Base-by-base conservation (phyloP, 768 basidiomycete species). In the Leucocoprinus sp. region DNA sequence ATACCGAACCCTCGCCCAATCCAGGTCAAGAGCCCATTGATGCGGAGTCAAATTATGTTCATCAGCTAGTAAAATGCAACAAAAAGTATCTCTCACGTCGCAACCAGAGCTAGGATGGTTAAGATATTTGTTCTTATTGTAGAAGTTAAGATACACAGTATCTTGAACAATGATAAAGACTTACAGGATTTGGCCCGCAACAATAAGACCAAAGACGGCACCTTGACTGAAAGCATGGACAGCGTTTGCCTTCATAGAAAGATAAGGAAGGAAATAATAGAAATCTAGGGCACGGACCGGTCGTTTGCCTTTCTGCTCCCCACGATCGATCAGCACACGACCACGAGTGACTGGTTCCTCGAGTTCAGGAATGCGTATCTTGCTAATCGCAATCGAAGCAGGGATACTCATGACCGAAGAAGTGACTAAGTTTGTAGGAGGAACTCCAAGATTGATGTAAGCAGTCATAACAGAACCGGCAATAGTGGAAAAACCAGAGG, bases 371-470 rank as follows among this genome's bases (percentile, higher is more conserved):
- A 82, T 53, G 35, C 91, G 86, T 55, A 93, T 70, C 65, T 95
- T 95, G 59, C 82, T 85, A 56, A 95, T 92, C 2, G 91, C 77
- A 59, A 95, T 93, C 11, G 90, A 92, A 0, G 92, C 93, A 15
- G 93, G 93, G 50, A 96, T 95, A 60, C 83, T 86, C 92, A 95
- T 95, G 49, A 93, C 84, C 6, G 88, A 90, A 4, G 92, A 84
- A 2, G 91, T 93, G 54, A 92, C 70, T 18, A 91, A 70, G 57
- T 86, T 92, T 60, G 83, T 74, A 4, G 86, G 61, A 7, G 86
- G 86, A 24, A 90, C 84, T 29, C 84, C 89, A 52, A 84, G 68
- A 51, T 60, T 67, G 59, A 93, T 84, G 60, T 93, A 95, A 22
- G 88, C 91, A 44, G 76, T 71, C 37, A 96, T 72, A 9, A 96